A percentile compares a stretch with the other conserved stretches of the same genome.
Conservation (phyloP, 441 rosid species). For the Isatis lusitanica region DNA sequence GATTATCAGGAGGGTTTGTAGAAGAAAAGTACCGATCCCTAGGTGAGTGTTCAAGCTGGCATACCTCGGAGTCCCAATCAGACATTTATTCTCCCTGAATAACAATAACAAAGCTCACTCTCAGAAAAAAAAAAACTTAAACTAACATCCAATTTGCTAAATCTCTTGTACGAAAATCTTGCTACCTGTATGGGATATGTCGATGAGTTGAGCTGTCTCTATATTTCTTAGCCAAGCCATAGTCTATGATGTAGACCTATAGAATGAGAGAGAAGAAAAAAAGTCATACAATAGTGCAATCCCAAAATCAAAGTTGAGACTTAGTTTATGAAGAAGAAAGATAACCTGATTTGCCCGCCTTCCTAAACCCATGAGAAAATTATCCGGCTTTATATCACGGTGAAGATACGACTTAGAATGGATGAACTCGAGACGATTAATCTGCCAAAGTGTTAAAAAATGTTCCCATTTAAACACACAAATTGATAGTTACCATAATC, state of each 20-base stretch:
- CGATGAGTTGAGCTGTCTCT: constrained; percentile 83
- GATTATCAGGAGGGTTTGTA: neutral
- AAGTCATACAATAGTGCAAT: neutral
- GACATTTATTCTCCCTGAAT: constrained; percentile 90
- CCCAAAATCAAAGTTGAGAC: neutral
- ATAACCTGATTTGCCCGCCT: constrained; percentile 89
- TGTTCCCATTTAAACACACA: neutral
- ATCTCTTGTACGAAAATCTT: neutral
- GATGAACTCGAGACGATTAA: constrained; percentile 82
- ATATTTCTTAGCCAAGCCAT: constrained; percentile 92
- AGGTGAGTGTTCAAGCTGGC: constrained; percentile 98
- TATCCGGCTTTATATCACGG: constrained; percentile 95
- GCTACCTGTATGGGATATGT: constrained; percentile 91
- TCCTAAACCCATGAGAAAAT: constrained; percentile 94
- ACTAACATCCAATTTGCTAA: neutral
- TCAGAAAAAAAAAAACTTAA: neutral
- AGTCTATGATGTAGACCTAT: constrained; percentile 89
- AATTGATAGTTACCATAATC: neutral
- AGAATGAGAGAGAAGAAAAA: constrained; percentile 4
- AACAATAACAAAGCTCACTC: neutral
- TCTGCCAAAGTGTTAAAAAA: constrained; percentile 39
- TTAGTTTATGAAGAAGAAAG: neutral
- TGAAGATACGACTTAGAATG: constrained; percentile 93
- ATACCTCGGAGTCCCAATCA: constrained; percentile 94
- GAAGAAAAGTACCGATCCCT: constrained; percentile 65